Conservation (phyloP, 2,329 filamentous ascomycete genomes). For the Gaeumannomyces tritici region DNA sequence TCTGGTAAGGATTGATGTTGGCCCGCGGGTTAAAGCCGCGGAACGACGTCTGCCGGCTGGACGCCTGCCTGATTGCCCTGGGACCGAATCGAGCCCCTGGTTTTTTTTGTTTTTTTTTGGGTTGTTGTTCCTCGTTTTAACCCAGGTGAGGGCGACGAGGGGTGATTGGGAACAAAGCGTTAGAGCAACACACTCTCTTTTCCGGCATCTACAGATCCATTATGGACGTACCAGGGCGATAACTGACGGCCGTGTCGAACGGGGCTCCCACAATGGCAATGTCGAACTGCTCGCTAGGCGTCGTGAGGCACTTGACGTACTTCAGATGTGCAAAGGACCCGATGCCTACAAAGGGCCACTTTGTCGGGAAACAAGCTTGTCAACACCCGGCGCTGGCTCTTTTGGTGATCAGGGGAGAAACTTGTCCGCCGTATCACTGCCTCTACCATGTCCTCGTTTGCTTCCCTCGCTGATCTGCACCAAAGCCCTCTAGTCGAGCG, state of each 20-base stretch:
- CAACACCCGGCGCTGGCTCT: background rate
- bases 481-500: background rate
- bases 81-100: slow-evolving; percentile 72
- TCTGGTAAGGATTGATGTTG: slow-evolving; percentile 71
- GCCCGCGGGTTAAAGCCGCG: slow-evolving; percentile 78
- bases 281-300: slow-evolving; percentile 53
- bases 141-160: background rate
- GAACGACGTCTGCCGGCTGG: slow-evolving; percentile 68
- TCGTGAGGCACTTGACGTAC: slow-evolving; percentile 60
- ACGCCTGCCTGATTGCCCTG: slow-evolving; percentile 76
- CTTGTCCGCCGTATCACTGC: background rate
- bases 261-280: slow-evolving; percentile 65
- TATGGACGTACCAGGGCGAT: slow-evolving; percentile 47
- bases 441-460: background rate
- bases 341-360: slow-evolving; percentile 64
- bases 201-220: background rate
- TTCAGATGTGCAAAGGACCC: slow-evolving; percentile 65
- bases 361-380: background rate
- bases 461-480: background rate
- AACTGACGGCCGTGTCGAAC: slow-evolving; percentile 65
- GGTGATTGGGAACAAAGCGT: background rate
- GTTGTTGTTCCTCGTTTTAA: background rate
- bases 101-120: background rate
- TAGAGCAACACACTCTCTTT: background rate
- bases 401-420: background rate